phyloP scores from a whole-genome alignment of 2,329 filamentous ascomycete genomes.

The Aspergillus flavus region DNA sequence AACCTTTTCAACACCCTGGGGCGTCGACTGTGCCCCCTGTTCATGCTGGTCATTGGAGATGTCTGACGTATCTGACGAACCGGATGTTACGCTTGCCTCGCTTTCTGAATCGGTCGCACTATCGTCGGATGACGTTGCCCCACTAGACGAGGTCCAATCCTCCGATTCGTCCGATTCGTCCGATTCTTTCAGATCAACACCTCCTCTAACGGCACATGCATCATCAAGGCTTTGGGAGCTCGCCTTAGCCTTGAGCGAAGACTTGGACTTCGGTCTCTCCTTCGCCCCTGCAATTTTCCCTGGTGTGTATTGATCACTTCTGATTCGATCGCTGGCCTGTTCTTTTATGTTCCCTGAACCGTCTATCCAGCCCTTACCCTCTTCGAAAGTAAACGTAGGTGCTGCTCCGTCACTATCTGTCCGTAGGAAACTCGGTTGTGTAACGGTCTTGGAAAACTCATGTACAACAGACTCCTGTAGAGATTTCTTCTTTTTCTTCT shows the following conservation, averaged over 20 bases:
- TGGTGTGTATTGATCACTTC: constrained; percentile 32
- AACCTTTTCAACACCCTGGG: constrained; percentile 6
- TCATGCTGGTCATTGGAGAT: constrained; percentile 28
- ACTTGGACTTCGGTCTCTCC: constrained; percentile 29
- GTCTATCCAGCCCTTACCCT: constrained; percentile 88
- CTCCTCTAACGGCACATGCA: constrained; percentile 12
- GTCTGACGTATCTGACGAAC: constrained; percentile 30
- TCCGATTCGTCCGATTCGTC: constrained; percentile 32
- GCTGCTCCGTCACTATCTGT: constrained; percentile 50
- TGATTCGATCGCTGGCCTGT: constrained; percentile 29
- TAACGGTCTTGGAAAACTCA: constrained; percentile 84
- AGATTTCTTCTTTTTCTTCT: constrained; percentile 64
- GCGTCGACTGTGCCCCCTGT: constrained; percentile 10
- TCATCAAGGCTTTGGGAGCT: constrained; percentile 15
- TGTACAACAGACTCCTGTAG: constrained; percentile 72
- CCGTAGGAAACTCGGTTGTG: constrained; percentile 81
- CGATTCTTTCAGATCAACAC: constrained; percentile 23
- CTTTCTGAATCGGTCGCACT: constrained; percentile 28
- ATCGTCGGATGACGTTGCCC: constrained; percentile 32
- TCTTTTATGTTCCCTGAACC: constrained; percentile 71
- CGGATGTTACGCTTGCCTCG: constrained; percentile 27
- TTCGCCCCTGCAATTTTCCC: constrained; percentile 35
- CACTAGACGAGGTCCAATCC: constrained; percentile 43
- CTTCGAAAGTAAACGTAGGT: constrained; percentile 68
- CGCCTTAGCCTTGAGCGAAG: constrained; percentile 7